Evolutionary conservation across 768 basidiomycete genomes (phyloP).

Genomic region (Rhodocollybia butyracea): DNA sequence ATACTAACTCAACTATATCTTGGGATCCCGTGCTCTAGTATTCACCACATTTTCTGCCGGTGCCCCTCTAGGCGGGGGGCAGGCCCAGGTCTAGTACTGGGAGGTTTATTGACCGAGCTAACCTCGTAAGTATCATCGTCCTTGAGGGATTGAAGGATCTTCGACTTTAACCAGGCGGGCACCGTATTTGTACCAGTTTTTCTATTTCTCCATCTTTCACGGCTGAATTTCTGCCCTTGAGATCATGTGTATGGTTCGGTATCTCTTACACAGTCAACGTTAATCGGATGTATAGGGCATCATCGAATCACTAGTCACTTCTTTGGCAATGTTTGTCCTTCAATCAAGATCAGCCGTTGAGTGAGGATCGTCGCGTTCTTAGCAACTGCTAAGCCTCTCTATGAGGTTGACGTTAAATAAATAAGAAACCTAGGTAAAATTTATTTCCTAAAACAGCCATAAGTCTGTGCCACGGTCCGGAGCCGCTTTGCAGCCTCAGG

Average conservation of each 20-base stretch:
- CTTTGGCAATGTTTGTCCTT: slow-evolving; percentile 58
- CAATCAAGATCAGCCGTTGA: slow-evolving; percentile 50
- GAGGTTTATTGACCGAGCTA: slow-evolving; percentile 67
- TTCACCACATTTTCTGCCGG: slow-evolving; percentile 86
- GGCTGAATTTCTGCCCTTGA: too few relatives aligned
- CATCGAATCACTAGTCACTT: too few relatives aligned
- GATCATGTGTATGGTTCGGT: too few relatives aligned
- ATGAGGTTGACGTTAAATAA: too few relatives aligned
- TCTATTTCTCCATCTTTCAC: too few relatives aligned
- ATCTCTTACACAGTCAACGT: too few relatives aligned
- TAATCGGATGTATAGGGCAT: slow-evolving; percentile 11
- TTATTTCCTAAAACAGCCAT: too few relatives aligned
- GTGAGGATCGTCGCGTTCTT: slow-evolving; percentile 58
- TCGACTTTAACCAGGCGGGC: slow-evolving; percentile 46
- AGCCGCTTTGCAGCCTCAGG: too few relatives aligned
- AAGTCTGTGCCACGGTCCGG: too few relatives aligned
- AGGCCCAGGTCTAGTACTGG: slow-evolving; percentile 64
- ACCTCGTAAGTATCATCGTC: slow-evolving; percentile 28
- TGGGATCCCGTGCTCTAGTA: slow-evolving; percentile 70
- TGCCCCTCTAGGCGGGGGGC: slow-evolving; percentile 79
- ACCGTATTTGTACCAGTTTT: too few relatives aligned
- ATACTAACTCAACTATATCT: slow-evolving; percentile 21
- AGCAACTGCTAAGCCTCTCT: too few relatives aligned
- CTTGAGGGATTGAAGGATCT: neutral
- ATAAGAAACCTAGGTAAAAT: too few relatives aligned